Base-by-base conservation (phyloP, 164 flowering plant genomes). In the Cinnamomum chago region DNA sequence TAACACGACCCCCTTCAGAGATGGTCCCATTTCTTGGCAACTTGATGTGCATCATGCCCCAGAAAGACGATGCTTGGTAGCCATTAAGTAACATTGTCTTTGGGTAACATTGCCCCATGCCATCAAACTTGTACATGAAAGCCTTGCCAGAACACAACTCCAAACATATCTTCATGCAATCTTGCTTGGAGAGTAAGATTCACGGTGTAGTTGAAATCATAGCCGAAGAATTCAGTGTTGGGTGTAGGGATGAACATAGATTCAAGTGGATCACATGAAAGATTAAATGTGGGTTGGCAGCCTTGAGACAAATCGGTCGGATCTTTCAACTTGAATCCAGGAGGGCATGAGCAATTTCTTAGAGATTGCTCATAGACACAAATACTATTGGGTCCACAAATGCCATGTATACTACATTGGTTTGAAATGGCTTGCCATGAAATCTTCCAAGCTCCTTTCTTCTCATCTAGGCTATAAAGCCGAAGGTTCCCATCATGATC, bases 21-120 rank as follows among this genome's bases (percentile, higher is more conserved):
- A 68, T 6, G 71, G 55, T 47, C 25, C 12, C 1, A 17, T 47
- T 35, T 18, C 84, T 33, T 18, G 76, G 52, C 2, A 77, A 47
- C 70, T 73, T 77, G 51, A 77, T 11, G 33, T 77, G 73, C 23
- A 50, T 64, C 23, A n/a, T 70, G 15, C 64, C 73, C 2, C 17
- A 18, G 13, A 73, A 35, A 20, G 10, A 52, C 9, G 67, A 5
- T 33, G 33, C 4, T 33, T 66, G 27, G 60, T 68, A 47, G 12
- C 79, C 79, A 50, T 77, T 73, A 18, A 72, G 65, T 23, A 77
- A 70, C 23, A 20, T 17, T 35, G 35, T 28, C 67, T 77, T 77
- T 14, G 30, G 22, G 58, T 50, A 77, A 52, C 80, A 77, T 1
- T 0, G 20, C 3, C 73, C 80, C 3, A 2, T 10, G 3, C 73